Evolutionary conservation across 768 basidiomycete species (phyloP).

Genomic region (Suillus variegatus): DNA sequence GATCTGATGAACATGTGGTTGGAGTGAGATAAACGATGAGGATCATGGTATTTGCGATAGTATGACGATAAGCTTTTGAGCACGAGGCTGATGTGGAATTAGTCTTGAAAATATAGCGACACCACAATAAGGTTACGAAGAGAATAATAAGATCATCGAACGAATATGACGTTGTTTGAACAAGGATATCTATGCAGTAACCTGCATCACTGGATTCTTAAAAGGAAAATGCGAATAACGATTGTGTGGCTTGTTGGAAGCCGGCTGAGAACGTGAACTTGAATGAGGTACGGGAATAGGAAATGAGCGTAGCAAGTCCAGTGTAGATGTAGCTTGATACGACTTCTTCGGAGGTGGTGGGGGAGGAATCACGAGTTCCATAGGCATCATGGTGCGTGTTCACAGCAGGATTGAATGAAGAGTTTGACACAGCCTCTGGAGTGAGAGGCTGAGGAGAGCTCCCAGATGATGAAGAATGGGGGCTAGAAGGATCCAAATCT

Average conservation of each 20-base stretch:
- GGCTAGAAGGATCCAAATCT: slow-evolving; percentile 44
- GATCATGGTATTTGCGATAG: background rate
- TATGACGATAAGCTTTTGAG: slow-evolving; percentile 11
- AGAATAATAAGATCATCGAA: background rate
- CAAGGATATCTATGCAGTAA: slow-evolving; percentile 22
- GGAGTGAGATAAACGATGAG: slow-evolving; percentile 7
- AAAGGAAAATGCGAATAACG: slow-evolving; percentile 26
- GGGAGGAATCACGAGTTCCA: slow-evolving; percentile 25
- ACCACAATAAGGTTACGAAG: slow-evolving; percentile 24
- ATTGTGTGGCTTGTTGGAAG: slow-evolving; percentile 26
- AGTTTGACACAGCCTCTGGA: slow-evolving; percentile 25
- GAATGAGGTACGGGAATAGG: slow-evolving; percentile 43
- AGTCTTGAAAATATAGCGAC: slow-evolving; percentile 36
- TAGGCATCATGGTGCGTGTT: slow-evolving; percentile 30
- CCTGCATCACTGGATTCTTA: slow-evolving; percentile 21
- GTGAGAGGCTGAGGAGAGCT: slow-evolving; percentile 36
- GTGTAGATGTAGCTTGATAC: slow-evolving; percentile 30
- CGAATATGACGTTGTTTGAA: background rate
- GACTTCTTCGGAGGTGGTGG: slow-evolving; percentile 26
- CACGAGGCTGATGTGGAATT: slow-evolving; percentile 26
- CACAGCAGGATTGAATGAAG: slow-evolving; percentile 21
- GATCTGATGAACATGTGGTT: background rate
- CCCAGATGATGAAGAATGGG: slow-evolving; percentile 37
- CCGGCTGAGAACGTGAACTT: slow-evolving; percentile 17
- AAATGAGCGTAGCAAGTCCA: slow-evolving; percentile 49